Conservation (phyloP, 805 yeast genomes). For the Starmerella kuoi region DNA sequence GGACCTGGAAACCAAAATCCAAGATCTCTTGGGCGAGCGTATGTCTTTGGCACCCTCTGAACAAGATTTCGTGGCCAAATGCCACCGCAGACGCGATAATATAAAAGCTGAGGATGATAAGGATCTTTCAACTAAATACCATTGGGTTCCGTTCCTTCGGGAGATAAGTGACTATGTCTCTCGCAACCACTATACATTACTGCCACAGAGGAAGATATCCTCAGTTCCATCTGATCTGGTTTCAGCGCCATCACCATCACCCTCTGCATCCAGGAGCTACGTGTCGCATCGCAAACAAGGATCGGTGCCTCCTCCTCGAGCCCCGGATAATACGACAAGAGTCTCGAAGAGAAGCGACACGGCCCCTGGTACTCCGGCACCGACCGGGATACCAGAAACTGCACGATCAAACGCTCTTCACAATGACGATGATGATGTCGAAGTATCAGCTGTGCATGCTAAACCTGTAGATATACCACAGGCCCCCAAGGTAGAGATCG, state of each 20-base stretch:
- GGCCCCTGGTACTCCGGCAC: neutral
- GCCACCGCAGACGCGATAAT: conserved; percentile 56
- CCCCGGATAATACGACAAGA: neutral
- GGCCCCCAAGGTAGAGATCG: neutral
- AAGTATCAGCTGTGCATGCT: neutral
- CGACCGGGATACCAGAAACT: too few relatives aligned
- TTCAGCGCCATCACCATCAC: neutral
- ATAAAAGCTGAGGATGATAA: conserved; percentile 37
- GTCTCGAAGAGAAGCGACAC: neutral
- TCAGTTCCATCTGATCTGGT: neutral
- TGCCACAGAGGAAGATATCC: conserved; percentile 12
- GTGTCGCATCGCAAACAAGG: neutral
- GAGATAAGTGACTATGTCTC: conserved; percentile 68
- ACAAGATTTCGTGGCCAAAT: conserved; percentile 60
- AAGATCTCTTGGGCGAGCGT: conserved; percentile 21
- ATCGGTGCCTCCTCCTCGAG: neutral
- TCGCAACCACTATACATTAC: conserved; percentile 33
- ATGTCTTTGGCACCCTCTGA: conserved; percentile 57
- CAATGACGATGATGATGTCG: neutral
- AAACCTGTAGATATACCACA: neutral
- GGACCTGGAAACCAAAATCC: conserved; percentile 37
- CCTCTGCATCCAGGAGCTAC: neutral
- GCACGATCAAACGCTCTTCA: neutral
- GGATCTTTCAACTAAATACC: conserved; percentile 57
- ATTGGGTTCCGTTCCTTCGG: conserved; percentile 73